Base-by-base conservation (phyloP, 2,329 filamentous ascomycete genomes). In the Scedosporium apiospermum region DNA sequence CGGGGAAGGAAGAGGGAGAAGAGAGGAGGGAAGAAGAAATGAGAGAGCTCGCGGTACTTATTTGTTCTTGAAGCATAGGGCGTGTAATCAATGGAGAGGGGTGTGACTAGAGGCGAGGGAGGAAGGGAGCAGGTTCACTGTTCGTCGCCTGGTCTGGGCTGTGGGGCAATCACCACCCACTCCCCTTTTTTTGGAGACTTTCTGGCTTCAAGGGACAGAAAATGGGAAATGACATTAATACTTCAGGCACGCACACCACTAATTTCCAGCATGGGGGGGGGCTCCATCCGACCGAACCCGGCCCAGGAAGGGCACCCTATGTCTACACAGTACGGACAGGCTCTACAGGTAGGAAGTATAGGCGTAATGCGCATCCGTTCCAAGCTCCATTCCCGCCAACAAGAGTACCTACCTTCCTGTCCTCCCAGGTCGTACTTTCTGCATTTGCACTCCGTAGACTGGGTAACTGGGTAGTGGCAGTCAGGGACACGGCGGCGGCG, bases 11-110 rank as follows among this genome's bases (percentile, higher is more conserved):
- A 68, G 70, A 70, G 69, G 66, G 67, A 70, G 67, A 69, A 69
- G 68, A 66, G 68, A 72, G 69, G 67, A 66, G 67, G 64, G 64
- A 65, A 64, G 63, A 65, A 62, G 63, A 65, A 63, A 67, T 58
- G 71, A 71, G 74, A 74, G 70, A 64, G 70, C 68, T 72, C 67
- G 70, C 71, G 74, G 71, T 78, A 76, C 75, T 77, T 78, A 78
- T 78, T 76, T 70, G 73, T 65, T 51, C 49, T 53, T 57, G 46
- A 61, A 38, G 23, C 46, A 21, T 42, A 57, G 60, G 60, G 60
- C 49, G 67, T 66, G 64, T 65, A 58, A 59, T 38, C 51, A 62
- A 64, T 38, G 44, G 27, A n/a, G 62, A 59, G 65, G 66, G 67
- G 59, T 49, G 65, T 63, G 63, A 66, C 60, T 58, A 64, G 58